phyloP scores from a whole-genome alignment of 2,329 filamentous ascomycete species.

The Fusarium ramigenum region DNA sequence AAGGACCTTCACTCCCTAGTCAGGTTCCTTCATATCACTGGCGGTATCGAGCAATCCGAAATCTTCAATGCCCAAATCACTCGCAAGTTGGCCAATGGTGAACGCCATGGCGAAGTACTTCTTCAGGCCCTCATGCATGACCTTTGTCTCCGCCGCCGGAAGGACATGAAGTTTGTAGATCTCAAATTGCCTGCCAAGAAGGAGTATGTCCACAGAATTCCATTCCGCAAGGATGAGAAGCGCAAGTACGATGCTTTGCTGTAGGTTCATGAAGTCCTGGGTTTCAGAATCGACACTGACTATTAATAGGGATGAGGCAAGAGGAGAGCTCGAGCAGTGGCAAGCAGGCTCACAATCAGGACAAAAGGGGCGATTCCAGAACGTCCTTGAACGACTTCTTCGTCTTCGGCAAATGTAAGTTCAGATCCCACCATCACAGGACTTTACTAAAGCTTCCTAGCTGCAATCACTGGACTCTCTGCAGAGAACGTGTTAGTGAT shows the following conservation, averaged over 20 bases:
- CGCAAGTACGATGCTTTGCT: constrained; percentile 80
- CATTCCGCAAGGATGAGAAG: constrained; percentile 77
- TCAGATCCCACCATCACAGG: no score
- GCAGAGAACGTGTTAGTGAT: constrained; percentile 77
- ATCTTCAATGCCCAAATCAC: constrained; percentile 74
- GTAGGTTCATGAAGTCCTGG: constrained; percentile 52
- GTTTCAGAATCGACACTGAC: background rate
- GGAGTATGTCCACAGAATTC: constrained; percentile 79
- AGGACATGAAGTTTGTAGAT: constrained; percentile 90
- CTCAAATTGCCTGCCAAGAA: constrained; percentile 79
- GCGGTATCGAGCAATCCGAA: constrained; percentile 76
- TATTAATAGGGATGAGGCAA: constrained; percentile 70
- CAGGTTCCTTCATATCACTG: constrained; percentile 78
- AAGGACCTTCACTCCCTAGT: constrained; percentile 84
- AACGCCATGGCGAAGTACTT: constrained; percentile 67
- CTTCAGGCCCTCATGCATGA: constrained; percentile 82
- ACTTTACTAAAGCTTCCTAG: constrained; percentile 43
- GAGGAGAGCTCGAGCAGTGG: constrained; percentile 73
- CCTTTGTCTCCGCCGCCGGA: constrained; percentile 82
- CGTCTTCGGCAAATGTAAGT: constrained; percentile 78
- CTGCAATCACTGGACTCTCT: constrained; percentile 90
- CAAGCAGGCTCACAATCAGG: constrained; percentile 55
- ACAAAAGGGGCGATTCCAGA: constrained; percentile 70
- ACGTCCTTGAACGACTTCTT: constrained; percentile 82
- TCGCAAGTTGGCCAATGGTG: constrained; percentile 69